A percentile compares a stretch with the other conserved stretches of the same genome.
phyloP scores from a whole-genome alignment of 306 rosid species.

The Styphnolobium japonicum region DNA sequence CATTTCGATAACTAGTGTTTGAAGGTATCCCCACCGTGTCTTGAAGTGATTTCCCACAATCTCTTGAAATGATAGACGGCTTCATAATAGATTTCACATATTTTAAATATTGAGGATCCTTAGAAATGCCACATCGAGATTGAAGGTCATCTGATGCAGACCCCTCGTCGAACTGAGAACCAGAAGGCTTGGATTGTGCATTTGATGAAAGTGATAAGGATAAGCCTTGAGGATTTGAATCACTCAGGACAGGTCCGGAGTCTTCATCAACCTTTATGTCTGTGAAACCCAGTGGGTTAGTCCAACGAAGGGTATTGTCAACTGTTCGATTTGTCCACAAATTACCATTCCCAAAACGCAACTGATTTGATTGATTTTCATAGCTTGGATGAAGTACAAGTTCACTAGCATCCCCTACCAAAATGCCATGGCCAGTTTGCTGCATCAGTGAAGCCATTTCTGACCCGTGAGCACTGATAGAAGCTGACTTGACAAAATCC shows the following conservation, averaged over 20 bases:
- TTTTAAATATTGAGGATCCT: conserved; percentile 27
- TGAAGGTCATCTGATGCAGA: conserved; percentile 37
- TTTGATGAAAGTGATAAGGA: conserved; percentile 84
- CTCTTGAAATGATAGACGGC: conserved; percentile 47
- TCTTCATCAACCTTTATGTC: conserved; percentile 28
- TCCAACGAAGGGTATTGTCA: conserved; percentile 19
- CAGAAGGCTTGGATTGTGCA: conserved; percentile 39
- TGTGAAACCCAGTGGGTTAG: conserved; percentile 27
- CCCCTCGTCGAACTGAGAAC: conserved; percentile 38
- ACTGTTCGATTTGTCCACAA: conserved; percentile 43
- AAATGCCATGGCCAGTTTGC: conserved; percentile 19
- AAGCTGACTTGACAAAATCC: conserved; percentile 51
- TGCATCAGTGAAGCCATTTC: conserved; percentile 36
- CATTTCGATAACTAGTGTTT: conserved; percentile 38
- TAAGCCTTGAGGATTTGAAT: conserved; percentile 68
- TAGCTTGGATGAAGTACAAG: conserved; percentile 45
- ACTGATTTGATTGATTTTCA: conserved; percentile 37
- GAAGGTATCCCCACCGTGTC: conserved; percentile 50
- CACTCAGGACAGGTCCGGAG: conserved; percentile 27
- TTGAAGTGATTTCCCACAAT: conserved; percentile 54
- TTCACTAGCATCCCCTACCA: conserved; percentile 40
- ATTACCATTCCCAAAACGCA: conserved; percentile 29
- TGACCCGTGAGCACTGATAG: conserved; percentile 29
- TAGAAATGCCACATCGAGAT: background rate
- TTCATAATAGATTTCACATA: conserved; percentile 23